A percentile compares a stretch with the other conserved stretches of the same genome.
phyloP scores from a whole-genome alignment of 176 grass and related monocot species.

The Canna indica region DNA sequence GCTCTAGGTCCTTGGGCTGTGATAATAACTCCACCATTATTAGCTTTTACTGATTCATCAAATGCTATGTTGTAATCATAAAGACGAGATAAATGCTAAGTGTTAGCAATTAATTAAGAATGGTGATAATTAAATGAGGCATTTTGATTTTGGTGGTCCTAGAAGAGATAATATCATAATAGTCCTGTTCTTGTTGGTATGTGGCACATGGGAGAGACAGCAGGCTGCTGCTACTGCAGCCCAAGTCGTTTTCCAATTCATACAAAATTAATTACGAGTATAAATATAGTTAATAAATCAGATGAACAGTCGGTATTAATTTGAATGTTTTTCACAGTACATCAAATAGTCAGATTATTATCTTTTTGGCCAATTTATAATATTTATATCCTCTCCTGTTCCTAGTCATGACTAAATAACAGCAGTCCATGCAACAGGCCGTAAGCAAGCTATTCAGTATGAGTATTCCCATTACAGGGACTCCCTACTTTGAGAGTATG shows the following conservation, averaged over 20 bases:
- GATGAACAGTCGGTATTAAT: neutral
- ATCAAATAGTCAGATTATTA: too few relatives aligned
- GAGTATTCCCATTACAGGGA: too few relatives aligned
- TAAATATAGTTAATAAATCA: neutral
- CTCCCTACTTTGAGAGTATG: too few relatives aligned
- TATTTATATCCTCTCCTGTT: neutral
- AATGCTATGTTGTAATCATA: too few relatives aligned
- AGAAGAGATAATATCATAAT: neutral
- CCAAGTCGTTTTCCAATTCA: slow-evolving; percentile 6
- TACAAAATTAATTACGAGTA: neutral
- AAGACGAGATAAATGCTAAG: too few relatives aligned
- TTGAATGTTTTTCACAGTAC: neutral
- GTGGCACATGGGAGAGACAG: neutral
- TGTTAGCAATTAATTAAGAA: too few relatives aligned
- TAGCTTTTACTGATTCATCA: too few relatives aligned
- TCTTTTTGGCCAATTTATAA: too few relatives aligned
- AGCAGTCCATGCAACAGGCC: too few relatives aligned
- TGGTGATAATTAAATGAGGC: neutral
- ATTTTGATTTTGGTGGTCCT: neutral
- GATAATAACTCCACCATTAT: too few relatives aligned
- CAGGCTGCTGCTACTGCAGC: slow-evolving; percentile 1
- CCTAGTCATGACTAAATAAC: neutral
- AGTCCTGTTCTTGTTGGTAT: neutral
- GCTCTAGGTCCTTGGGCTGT: too few relatives aligned
- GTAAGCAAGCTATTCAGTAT: too few relatives aligned